Conservation (phyloP, 768 basidiomycete genomes). For the Tulasnella sp. region DNA sequence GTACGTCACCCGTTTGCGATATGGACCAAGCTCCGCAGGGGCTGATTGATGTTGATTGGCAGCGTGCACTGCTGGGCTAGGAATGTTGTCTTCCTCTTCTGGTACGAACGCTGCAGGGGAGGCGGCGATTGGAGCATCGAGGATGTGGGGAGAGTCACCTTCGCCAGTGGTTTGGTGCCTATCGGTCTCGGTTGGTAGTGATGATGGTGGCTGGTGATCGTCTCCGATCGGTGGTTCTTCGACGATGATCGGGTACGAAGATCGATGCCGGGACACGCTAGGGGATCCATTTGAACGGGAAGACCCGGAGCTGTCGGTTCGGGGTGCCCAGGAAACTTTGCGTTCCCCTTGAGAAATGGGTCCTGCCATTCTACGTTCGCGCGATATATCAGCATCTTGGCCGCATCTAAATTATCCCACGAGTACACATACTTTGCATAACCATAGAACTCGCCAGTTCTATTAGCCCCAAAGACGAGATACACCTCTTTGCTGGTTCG, state of each 20-base stretch:
- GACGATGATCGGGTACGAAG: slow-evolving; percentile 11
- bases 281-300: background rate
- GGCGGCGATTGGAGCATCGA: slow-evolving; percentile 2
- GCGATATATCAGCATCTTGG: background rate
- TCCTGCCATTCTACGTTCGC: slow-evolving; percentile 50
- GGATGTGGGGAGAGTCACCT: background rate
- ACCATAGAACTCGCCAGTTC: slow-evolving; percentile 89
- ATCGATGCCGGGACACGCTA: background rate
- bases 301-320: slow-evolving; percentile 5
- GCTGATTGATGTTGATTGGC: background rate
- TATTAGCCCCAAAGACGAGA: slow-evolving; percentile 87
- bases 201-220: background rate
- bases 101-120: background rate
- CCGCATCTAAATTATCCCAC: slow-evolving; percentile 8
- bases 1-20: background rate
- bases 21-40: slow-evolving; percentile 12
- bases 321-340: background rate
- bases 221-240: background rate
- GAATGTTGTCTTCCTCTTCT: background rate
- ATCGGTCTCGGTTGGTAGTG: background rate
- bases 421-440: slow-evolving; percentile 56
- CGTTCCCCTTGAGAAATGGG: slow-evolving; percentile 33
- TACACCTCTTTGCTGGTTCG: slow-evolving; percentile 83
- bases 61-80: background rate
- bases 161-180: background rate